These are phyloP conservation scores for Neofusicoccum ribis DNA, from an alignment of 2,329 filamentous ascomycete genomes.

Conservation along the genomic window DNA sequence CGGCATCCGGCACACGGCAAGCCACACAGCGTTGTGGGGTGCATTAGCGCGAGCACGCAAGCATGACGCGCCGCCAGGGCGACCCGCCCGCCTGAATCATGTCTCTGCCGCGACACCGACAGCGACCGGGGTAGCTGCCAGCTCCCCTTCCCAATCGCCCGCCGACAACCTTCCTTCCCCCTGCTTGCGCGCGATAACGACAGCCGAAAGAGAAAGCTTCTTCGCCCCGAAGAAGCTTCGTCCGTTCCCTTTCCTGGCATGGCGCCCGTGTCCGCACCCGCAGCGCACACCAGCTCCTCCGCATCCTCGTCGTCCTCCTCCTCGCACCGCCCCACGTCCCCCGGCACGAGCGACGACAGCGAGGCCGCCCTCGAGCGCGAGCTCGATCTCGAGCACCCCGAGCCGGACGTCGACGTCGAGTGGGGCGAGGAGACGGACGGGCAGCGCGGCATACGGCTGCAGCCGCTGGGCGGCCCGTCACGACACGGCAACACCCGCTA, in stretches of 20 bases:
- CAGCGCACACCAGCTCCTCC: not conserved
- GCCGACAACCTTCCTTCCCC: not conserved
- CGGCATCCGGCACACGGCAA: not conserved
- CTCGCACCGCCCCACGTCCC: not conserved
- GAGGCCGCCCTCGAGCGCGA: not conserved
- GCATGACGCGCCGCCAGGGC: too few relatives aligned
- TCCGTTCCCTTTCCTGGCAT: not conserved
- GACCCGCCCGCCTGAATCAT: not conserved
- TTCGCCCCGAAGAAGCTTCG: not conserved
- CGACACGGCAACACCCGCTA: not conserved
- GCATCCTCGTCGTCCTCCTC: not conserved
- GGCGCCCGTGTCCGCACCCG: not conserved
- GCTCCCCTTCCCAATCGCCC: not conserved
- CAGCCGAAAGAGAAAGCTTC: not conserved
- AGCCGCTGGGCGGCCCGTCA: not conserved
- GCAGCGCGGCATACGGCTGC: not conserved
- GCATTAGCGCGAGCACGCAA: not conserved
- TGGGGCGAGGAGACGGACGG: not conserved
- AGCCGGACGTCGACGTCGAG: constrained; percentile 1
- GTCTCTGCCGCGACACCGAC: constrained; percentile 11
- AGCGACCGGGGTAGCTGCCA: not conserved
- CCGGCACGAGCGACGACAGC: not conserved
- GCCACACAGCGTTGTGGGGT: not conserved
- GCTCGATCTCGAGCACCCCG: not conserved
- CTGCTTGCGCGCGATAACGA: not conserved